Evolutionary conservation across 495 filamentous ascomycete species (phyloP).

Genomic region (Usnea hakonensis): DNA sequence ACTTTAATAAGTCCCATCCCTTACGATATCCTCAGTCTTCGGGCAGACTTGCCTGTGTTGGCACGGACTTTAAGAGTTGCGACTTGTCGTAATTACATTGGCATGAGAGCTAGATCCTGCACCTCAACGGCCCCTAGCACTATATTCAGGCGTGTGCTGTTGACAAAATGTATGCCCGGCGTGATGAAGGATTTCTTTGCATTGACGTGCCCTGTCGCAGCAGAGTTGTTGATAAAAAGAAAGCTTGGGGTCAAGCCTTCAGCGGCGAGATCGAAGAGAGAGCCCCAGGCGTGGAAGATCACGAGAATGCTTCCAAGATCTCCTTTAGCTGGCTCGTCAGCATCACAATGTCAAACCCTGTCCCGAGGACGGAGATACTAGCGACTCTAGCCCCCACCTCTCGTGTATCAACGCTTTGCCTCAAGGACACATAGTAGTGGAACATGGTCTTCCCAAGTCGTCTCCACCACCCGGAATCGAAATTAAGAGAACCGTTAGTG

Average conservation of each 20-base stretch:
- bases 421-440: background rate
- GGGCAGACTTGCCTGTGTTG: background rate
- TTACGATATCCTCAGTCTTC: background rate
- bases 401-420: background rate
- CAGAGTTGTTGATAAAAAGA: background rate
- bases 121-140: background rate
- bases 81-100: background rate
- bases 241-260: background rate
- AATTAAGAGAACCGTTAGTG: background rate
- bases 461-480: background rate
- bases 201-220: background rate
- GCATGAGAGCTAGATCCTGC: background rate
- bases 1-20: background rate
- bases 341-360: background rate
- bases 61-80: background rate
- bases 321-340: background rate
- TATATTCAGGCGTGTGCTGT: background rate
- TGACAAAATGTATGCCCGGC: background rate
- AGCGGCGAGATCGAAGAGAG: background rate
- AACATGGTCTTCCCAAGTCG: background rate
- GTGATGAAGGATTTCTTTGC: background rate
- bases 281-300: background rate
- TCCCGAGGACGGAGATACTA: background rate
- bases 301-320: background rate
- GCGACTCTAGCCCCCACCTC: background rate